Evolutionary conservation across 208 protist genomes (phyloP), one percentile per base, ranked within the genome.

Genomic region (Leishmania aethiopica): DNA sequence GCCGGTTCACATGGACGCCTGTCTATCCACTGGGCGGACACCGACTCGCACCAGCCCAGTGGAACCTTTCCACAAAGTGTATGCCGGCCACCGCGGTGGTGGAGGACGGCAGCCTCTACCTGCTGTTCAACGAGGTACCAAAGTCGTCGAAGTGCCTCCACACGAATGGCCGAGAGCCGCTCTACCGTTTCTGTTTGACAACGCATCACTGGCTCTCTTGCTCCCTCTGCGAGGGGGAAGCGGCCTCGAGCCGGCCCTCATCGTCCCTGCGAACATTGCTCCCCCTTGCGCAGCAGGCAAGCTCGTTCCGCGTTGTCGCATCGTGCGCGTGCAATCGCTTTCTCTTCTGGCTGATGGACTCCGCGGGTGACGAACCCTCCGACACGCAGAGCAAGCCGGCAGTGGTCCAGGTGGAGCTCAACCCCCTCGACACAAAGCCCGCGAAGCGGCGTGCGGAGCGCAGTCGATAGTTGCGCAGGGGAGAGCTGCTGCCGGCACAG

Each of bases 101-200:
- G n/a, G 77, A 70, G 45, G 40, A 32, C 28, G 57, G 45, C 28
- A 72, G 77, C 22, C 77, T 80, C 64, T 80, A 80, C 49, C 25
- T 80, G 6, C 25, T 66, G 1, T 80, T 80, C 35, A 72, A 40
- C n/a, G 64, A 80, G 13, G 72, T 40, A 2, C 47, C 57, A 32
- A 40, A 3, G 5, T 60, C 62, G 37, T 64, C 60, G 22, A 80
- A 80, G 77, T 60, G 47, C 42, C 42, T 71, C 7, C 2, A n/a
- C 3, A 1, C 35, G 10, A 71, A 49, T 19, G 19, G n/a, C 37
- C 57, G 57, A 8, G 45, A 72, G 11, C 47, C 77, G 42, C 59
- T 80, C 35, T 80, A 62, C 77, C 49, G 77, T 28, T 80, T 80
- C 28, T 47, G 62, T n/a, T 64, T 80, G 42, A 73, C 77, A n/a